A percentile compares a stretch with the other conserved stretches of the same genome.
These are phyloP conservation scores for Crucibulum laeve DNA, from an alignment of 768 basidiomycete genomes.

Conservation along the genomic window DNA sequence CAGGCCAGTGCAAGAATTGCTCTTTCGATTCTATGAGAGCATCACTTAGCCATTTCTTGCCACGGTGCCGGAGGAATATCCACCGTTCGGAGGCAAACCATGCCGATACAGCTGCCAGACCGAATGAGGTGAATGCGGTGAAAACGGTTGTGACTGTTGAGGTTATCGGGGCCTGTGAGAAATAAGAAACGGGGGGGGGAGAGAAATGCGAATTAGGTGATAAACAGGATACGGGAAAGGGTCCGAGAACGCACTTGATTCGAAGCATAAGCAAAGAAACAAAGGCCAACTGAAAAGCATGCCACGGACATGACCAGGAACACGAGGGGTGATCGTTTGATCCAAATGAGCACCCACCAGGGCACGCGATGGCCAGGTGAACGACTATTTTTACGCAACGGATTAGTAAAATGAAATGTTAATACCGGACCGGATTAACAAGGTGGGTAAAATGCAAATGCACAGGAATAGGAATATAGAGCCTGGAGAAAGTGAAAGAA, in stretches of 20 bases:
- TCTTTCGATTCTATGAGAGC: conserved; percentile 43
- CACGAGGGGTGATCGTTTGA: conserved; percentile 78
- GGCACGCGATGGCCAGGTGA: conserved; percentile 74
- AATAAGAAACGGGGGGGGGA: not conserved
- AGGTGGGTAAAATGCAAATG: too few species aligned
- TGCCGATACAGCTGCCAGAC: conserved; percentile 62
- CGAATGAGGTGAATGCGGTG: conserved; percentile 70
- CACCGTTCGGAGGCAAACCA: conserved; percentile 75
- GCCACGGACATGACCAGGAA: conserved; percentile 83
- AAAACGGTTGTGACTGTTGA: conserved; percentile 74
- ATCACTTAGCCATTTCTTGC: conserved; percentile 68
- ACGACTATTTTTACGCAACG: conserved; percentile 44
- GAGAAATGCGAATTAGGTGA: not conserved
- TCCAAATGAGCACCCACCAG: conserved; percentile 86
- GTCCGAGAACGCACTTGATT: conserved; percentile 41
- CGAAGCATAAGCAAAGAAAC: conserved; percentile 75
- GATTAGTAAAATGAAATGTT: not conserved
- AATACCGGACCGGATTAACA: conserved; percentile 3
- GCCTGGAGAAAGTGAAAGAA: not conserved
- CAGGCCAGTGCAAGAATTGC: conserved; percentile 22
- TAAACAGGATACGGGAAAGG: too few species aligned
- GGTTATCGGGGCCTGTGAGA: conserved; percentile 48
- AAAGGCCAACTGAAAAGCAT: conserved; percentile 75
- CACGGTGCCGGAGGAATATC: conserved; percentile 57
- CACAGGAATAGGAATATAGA: conserved; percentile 2